Percentiles rank a stretch among this genome's conserved stretches.
Evolutionary conservation across 2,329 filamentous ascomycete species (phyloP).

Genomic region (Trichoderma sp.): DNA sequence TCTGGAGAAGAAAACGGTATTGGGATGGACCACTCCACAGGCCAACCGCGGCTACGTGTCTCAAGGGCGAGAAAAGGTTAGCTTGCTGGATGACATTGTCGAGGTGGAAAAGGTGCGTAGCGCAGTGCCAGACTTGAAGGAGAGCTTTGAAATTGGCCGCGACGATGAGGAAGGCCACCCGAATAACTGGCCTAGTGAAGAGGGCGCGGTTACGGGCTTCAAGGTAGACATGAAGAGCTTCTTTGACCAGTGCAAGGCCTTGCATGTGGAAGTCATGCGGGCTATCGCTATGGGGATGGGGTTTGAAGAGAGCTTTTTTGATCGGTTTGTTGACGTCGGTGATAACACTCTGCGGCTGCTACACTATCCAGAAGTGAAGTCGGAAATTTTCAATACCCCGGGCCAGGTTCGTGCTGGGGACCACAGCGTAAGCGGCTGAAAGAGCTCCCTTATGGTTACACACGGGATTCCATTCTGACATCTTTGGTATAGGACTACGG

Average conservation of each 20-base stretch:
- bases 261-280: constrained; percentile 78
- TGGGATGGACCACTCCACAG: constrained; percentile 69
- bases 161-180: constrained; percentile 58
- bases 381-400: constrained; percentile 64
- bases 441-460: not conserved
- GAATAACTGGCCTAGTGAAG: constrained; percentile 70
- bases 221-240: constrained; percentile 71
- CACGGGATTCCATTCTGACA: not conserved
- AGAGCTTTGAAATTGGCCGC: constrained; percentile 62
- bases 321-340: constrained; percentile 65
- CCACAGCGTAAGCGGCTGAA: constrained; percentile 53
- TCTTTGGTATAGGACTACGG: constrained; percentile 48
- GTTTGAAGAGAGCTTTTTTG: constrained; percentile 70
- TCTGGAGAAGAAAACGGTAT: constrained; percentile 57
- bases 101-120: constrained; percentile 58
- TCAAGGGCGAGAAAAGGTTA: constrained; percentile 69
- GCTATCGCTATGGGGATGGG: constrained; percentile 81
- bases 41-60: constrained; percentile 72
- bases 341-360: constrained; percentile 71
- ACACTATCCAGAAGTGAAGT: constrained; percentile 70
- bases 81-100: constrained; percentile 48
- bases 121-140: constrained; percentile 62
- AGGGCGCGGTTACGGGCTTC: constrained; percentile 49
- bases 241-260: constrained; percentile 65
- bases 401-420: constrained; percentile 73